Evolutionary conservation across 2,329 filamentous ascomycete genomes (phyloP).

Genomic region (Fusarium sp.): DNA sequence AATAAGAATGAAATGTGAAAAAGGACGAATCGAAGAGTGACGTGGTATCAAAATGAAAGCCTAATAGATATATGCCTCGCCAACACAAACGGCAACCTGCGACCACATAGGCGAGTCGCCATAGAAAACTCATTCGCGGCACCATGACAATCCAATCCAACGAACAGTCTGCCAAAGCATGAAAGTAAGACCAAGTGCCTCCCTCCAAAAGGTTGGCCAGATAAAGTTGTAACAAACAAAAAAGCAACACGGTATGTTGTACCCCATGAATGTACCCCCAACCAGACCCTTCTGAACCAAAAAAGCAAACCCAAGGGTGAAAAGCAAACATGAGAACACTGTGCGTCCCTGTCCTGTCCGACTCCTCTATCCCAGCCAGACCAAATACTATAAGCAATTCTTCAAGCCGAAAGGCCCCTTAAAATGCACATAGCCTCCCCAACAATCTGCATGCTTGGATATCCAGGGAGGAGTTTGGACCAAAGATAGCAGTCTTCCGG

Average conservation of each 20-base stretch:
- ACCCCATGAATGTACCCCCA: conserved; percentile 35
- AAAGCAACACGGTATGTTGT: conserved; percentile 38
- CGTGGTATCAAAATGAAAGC: conserved; percentile 50
- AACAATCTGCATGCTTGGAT: conserved; percentile 54
- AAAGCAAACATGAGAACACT: conserved; percentile 21
- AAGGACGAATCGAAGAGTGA: conserved; percentile 46
- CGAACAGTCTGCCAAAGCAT: conserved; percentile 39
- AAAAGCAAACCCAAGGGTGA: conserved; percentile 26
- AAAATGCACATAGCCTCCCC: conserved; percentile 55
- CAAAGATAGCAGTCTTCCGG: conserved; percentile 41
- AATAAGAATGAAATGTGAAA: conserved; percentile 25
- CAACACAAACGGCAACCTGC: conserved; percentile 39
- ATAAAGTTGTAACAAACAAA: conserved; percentile 26
- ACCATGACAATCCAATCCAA: conserved; percentile 24
- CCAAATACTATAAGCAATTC: conserved; percentile 54
- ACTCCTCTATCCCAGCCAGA: conserved; percentile 58
- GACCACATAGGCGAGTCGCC: conserved; percentile 42
- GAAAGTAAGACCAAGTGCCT: conserved; percentile 35
- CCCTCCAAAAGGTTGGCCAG: conserved; percentile 32
- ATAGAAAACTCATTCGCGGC: conserved; percentile 35
- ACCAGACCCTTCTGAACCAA: conserved; percentile 7
- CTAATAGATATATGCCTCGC: conserved; percentile 47
- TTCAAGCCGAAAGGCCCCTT: conserved; percentile 47
- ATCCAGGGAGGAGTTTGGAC: conserved; percentile 52
- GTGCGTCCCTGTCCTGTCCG: conserved; percentile 44